Conservation (phyloP, 805 yeast genomes). For the Yamadazyma insecticola region DNA sequence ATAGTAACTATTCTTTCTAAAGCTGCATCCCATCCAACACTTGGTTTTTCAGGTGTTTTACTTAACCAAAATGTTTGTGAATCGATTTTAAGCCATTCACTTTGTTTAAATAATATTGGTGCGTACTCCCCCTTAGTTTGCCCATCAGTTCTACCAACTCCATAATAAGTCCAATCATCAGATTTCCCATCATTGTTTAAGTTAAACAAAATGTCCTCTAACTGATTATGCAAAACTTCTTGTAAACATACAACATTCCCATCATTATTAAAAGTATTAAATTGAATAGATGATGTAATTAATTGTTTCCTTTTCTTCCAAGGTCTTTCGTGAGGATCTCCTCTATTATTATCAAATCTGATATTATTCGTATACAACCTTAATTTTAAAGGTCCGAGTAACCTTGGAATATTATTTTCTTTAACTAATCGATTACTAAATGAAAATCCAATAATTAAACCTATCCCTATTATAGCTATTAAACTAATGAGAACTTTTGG, state of each 20-base stretch:
- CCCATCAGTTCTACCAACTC: constrained; percentile 35
- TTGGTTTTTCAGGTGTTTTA: constrained; percentile 42
- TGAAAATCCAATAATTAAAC: background rate
- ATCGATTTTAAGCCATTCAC: constrained; percentile 29
- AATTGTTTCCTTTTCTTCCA: constrained; percentile 41
- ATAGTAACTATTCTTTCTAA: constrained; percentile 36
- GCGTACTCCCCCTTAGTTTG: constrained; percentile 27
- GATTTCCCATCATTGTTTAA: constrained; percentile 19
- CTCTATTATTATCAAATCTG: constrained; percentile 35
- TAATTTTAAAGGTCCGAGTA: constrained; percentile 9
- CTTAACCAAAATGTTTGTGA: constrained; percentile 37
- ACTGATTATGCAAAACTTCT: constrained; percentile 40
- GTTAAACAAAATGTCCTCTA: constrained; percentile 22
- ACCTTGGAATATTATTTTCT: background rate
- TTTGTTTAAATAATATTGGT: constrained; percentile 28
- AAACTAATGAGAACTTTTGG: too few species aligned
- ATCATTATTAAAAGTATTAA: constrained; percentile 17
- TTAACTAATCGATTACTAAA: too few species aligned
- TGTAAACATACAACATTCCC: constrained; percentile 38
- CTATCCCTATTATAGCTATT: too few species aligned
- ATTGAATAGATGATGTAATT: constrained; percentile 22
- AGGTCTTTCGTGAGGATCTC: constrained; percentile 34
- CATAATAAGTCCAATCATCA: constrained; percentile 31
- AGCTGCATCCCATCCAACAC: constrained; percentile 42
- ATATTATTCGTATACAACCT: constrained; percentile 42